Evolutionary conservation across 495 filamentous ascomycete genomes (phyloP), one percentile per base, ranked within the genome.

Genomic region (Neurospora pannonica): DNA sequence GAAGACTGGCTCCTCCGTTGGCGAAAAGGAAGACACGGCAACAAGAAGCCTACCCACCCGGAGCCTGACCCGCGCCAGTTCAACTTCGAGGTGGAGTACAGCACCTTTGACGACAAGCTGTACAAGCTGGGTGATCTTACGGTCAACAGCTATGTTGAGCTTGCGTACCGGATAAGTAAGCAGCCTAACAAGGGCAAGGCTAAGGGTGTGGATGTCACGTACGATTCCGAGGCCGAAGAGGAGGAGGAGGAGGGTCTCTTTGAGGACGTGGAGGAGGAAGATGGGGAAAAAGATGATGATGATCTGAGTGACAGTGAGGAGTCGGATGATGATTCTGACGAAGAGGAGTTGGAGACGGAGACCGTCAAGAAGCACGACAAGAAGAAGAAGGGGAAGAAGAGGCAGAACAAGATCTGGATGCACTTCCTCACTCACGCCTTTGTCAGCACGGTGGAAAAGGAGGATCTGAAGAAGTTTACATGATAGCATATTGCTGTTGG

Each of bases 41-140:
- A 86, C 72, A 90, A 90, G 78, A 83, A 85, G 38, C 84, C 85
- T 8, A 83, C 83, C 73, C 72, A 75, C 72, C 79, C 80, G 24
- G 82, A 87, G 73, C 86, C 89, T 7, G 75, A 89, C 38, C 87
- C 90, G n/a, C 86, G 87, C 74, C 83, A 86, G 40, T 93, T 97
- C 79, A 76, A 86, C 37, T 99, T 87, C 79, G 87, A 97, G 78
- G 84, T 98, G 60, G 95, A 97, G 82, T 98, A 99, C 79, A 87
- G 90, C 78, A 97, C 94, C 0, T 89, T 86, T 69, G 84, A 88
- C 37, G 97, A 97, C 79, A 85, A 90, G 43, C 80, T 91, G 2
- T 98, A 92, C 79, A 87, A 86, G 73, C 83, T 98, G 81, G 84
- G 89, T 62, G 96, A 98, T 77, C 83, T 99, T 81, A 98, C 94